A percentile compares a stretch with the other conserved stretches of the same genome.
These are phyloP conservation scores for Mortierella alpina DNA, from an alignment of 192 early-diverging fungal species.

Conservation along the genomic window DNA sequence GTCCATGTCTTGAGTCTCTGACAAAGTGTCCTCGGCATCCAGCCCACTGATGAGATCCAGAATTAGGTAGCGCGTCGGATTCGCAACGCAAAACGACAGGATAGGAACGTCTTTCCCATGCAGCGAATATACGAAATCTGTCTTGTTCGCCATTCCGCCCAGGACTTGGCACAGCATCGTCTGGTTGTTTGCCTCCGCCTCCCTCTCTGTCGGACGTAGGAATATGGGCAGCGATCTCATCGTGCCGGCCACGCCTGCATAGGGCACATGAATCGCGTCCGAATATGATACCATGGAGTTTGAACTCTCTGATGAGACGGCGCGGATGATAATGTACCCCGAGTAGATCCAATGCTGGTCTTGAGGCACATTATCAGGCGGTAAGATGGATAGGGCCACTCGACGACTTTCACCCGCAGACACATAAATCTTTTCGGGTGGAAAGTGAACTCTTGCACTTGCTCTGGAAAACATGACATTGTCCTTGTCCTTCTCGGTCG, in stretches of 20 bases:
- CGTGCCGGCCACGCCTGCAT: conserved; percentile 37
- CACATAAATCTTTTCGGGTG: conserved; percentile 14
- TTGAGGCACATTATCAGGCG: conserved; percentile 21
- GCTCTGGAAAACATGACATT: conserved; percentile 4
- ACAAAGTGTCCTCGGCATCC: background rate
- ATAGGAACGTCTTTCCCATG: conserved; percentile 1
- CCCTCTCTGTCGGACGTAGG: conserved; percentile 12
- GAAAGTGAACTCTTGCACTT: conserved; percentile 47
- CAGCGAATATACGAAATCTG: conserved; percentile 9
- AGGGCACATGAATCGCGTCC: conserved; percentile 28
- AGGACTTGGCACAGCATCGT: conserved; percentile 21
- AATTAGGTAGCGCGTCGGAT: conserved; percentile 19
- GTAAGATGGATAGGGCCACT: conserved; percentile 44
- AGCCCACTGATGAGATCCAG: conserved; percentile 28
- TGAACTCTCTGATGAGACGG: background rate
- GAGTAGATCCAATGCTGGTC: conserved; percentile 39
- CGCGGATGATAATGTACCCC: conserved; percentile 19
- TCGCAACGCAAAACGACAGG: conserved; percentile 26
- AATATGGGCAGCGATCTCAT: conserved; percentile 45
- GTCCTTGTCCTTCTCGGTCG: background rate
- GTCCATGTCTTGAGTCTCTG: background rate
- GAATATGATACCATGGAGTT: background rate
- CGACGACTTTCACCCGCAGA: conserved; percentile 20
- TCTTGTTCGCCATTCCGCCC: background rate
- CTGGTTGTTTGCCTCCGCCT: background rate